A percentile compares a stretch with the other conserved stretches of the same genome.
Conservation (phyloP, 2,329 filamentous ascomycete genomes). For the Apiospora malaysiana region DNA sequence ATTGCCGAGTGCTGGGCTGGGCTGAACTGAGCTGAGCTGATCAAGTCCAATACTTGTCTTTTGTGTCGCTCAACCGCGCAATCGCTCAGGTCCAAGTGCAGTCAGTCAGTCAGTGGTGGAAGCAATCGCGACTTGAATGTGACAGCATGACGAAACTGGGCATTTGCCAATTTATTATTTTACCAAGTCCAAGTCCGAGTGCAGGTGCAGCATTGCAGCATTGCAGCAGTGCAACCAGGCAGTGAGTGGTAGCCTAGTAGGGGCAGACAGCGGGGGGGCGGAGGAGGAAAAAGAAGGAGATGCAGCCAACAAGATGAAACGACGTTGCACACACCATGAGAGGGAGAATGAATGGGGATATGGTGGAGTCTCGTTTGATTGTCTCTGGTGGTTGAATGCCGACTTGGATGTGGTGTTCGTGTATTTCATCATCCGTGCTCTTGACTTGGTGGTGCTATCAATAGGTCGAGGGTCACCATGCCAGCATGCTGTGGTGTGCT, state of each 20-base stretch:
- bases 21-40: neutral
- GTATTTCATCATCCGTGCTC: too few relatives aligned
- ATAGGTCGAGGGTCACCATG: too few relatives aligned
- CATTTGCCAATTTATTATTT: neutral
- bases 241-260: neutral
- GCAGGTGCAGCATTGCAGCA: too few relatives aligned
- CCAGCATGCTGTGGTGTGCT: neutral
- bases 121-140: neutral
- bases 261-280: too few relatives aligned
- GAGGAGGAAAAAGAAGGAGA: neutral
- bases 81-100: too few relatives aligned
- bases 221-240: too few relatives aligned
- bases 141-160: conserved; percentile 2
- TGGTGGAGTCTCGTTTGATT: conserved; percentile 17
- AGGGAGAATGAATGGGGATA: conserved; percentile 1
- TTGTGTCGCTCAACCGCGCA: neutral
- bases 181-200: neutral
- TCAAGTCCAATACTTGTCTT: neutral
- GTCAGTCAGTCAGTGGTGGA: neutral
- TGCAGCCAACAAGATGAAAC: conserved; percentile 15
- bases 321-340: neutral
- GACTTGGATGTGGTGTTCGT: too few relatives aligned
- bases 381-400: neutral
- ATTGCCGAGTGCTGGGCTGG: neutral
- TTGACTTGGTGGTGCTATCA: too few relatives aligned